A percentile compares a stretch with the other conserved stretches of the same genome.
phyloP scores from a whole-genome alignment of 2,329 filamentous ascomycete species.

The Lojkania enalia region DNA sequence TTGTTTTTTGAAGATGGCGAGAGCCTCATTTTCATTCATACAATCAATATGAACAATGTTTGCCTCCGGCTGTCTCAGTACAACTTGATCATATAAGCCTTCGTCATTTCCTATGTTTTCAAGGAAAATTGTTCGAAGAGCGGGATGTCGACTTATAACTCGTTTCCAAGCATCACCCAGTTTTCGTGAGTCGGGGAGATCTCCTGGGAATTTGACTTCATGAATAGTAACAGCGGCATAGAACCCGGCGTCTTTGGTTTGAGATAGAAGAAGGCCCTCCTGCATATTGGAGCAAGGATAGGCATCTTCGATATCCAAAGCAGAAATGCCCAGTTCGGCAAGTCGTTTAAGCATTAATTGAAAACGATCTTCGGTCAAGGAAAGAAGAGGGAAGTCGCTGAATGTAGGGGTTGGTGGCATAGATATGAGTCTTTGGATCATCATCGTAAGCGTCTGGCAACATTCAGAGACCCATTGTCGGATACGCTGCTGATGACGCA shows the following conservation, averaged over 20 bases:
- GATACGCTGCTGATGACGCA: slow-evolving; percentile 52
- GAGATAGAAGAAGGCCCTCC: slow-evolving; percentile 36
- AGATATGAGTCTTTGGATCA: slow-evolving; percentile 29
- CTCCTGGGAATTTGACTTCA: slow-evolving; percentile 25
- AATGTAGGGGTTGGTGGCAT: slow-evolving; percentile 44
- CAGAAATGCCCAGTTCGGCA: slow-evolving; percentile 40
- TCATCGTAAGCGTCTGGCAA: slow-evolving; percentile 34
- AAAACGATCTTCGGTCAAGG: slow-evolving; percentile 49
- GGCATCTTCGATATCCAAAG: slow-evolving; percentile 47
- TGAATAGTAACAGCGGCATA: slow-evolving; percentile 39
- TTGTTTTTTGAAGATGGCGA: slow-evolving; percentile 25
- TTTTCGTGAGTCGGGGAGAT: slow-evolving; percentile 15
- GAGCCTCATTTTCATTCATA: slow-evolving; percentile 22
- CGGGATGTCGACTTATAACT: slow-evolving; percentile 34
- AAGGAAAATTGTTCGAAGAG: slow-evolving; percentile 37
- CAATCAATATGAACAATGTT: slow-evolving; percentile 32
- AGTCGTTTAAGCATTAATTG: slow-evolving; percentile 46
- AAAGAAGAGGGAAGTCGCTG: slow-evolving; percentile 52
- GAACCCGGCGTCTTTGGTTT: slow-evolving; percentile 34
- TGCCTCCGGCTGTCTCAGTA: slow-evolving; percentile 29
- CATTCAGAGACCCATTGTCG: slow-evolving; percentile 49
- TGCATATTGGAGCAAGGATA: slow-evolving; percentile 41
- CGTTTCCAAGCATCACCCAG: slow-evolving; percentile 33
- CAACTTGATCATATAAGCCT: slow-evolving; percentile 37
- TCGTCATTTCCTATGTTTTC: slow-evolving; percentile 36